phyloP scores from a whole-genome alignment of 176 grass and related monocot species.

The Urochloa ruziziensis region DNA sequence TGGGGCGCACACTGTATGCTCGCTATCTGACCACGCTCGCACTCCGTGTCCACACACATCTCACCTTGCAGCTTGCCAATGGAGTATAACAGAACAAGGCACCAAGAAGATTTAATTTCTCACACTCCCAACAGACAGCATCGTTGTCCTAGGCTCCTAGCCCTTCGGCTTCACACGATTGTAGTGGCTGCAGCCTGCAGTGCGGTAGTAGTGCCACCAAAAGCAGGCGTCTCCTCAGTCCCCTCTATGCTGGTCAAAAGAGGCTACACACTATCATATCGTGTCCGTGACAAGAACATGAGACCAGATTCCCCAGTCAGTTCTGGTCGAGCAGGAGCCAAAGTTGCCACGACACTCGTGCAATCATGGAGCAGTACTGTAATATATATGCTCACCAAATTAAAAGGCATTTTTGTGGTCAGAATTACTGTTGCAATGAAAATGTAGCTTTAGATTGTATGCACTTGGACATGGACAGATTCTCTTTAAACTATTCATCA shows the following conservation, averaged over 20 bases:
- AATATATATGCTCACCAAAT: background rate
- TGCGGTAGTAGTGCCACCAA: background rate
- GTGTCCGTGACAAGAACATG: constrained; percentile 37
- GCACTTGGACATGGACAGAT: constrained; percentile 1
- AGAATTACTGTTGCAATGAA: constrained; percentile 14
- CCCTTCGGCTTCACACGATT: background rate
- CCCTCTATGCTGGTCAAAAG: background rate
- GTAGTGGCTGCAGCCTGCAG: background rate
- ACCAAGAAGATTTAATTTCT: background rate
- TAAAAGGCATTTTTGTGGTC: background rate
- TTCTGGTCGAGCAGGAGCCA: constrained; percentile 9
- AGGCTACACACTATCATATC: constrained; percentile 5
- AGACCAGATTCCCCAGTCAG: constrained; percentile 5
- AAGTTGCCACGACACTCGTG: background rate
- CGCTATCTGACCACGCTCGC: constrained; percentile 20
- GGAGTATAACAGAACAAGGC: background rate
- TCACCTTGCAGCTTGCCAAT: background rate
- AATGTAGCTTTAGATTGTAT: background rate
- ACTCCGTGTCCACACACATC: background rate
- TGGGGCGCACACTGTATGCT: constrained; percentile 11
- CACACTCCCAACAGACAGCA: background rate
- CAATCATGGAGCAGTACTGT: constrained; percentile 25
- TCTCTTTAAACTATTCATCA: background rate
- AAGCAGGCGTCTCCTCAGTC: background rate
- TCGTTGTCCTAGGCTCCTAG: background rate